Conservation (phyloP, 2,329 filamentous ascomycete species). For the Emmonsia crescens region DNA sequence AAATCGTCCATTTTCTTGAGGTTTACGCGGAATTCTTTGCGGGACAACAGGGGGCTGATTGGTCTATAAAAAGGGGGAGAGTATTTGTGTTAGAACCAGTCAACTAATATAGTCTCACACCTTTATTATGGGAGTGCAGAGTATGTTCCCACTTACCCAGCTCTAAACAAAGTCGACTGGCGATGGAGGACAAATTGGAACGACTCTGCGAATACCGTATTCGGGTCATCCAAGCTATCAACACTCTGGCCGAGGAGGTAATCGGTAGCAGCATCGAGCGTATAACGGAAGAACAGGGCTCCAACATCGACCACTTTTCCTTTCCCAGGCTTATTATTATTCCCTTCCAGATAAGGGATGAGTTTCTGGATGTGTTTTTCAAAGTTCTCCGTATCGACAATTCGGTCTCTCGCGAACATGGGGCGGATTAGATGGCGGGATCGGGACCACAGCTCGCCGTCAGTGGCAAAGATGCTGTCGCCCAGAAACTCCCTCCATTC, state of each 20-base stretch:
- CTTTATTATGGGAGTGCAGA: not conserved
- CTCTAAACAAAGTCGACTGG: slow-evolving; percentile 55
- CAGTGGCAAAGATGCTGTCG: slow-evolving; percentile 75
- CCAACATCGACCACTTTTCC: slow-evolving; percentile 54
- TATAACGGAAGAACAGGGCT: slow-evolving; percentile 71
- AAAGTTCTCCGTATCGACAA: slow-evolving; percentile 73
- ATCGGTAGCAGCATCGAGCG: slow-evolving; percentile 73
- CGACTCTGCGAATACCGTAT: slow-evolving; percentile 64
- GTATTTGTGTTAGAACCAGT: not conserved
- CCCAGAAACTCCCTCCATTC: slow-evolving; percentile 74
- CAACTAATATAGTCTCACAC: not conserved
- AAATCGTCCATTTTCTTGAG: slow-evolving; percentile 64
- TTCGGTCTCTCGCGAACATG: slow-evolving; percentile 75
- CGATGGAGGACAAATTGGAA: slow-evolving; percentile 70
- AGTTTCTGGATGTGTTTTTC: slow-evolving; percentile 68
- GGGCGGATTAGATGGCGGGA: slow-evolving; percentile 77
- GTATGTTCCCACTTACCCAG: slow-evolving; percentile 38
- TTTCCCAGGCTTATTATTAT: slow-evolving; percentile 18
- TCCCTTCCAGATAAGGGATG: slow-evolving; percentile 53
- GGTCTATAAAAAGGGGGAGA: slow-evolving; percentile 35
- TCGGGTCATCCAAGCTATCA: slow-evolving; percentile 48
- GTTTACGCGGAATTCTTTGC: slow-evolving; percentile 49
- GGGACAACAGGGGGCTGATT: slow-evolving; percentile 53
- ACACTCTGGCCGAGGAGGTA: slow-evolving; percentile 73
- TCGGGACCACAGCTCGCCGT: slow-evolving; percentile 67